Conservation (phyloP, 2,329 filamentous ascomycete genomes). For the Calonectria pauciramosa region DNA sequence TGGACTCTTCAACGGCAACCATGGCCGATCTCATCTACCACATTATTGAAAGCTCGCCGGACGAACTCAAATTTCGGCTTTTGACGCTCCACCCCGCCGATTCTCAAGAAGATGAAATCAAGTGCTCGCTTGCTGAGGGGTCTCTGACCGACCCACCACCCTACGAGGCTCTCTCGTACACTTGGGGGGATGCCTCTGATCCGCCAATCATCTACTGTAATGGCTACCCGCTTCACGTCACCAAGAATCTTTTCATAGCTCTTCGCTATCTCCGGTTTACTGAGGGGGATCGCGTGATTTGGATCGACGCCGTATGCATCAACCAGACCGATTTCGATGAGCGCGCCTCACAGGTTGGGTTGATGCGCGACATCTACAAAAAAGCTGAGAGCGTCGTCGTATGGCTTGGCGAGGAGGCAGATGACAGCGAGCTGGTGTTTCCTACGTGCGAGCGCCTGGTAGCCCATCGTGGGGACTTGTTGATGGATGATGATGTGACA, state of each 20-base stretch:
- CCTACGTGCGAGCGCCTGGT: background rate
- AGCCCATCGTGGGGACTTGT: background rate
- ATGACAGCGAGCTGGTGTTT: background rate
- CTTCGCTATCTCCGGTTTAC: background rate
- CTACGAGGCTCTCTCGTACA: background rate
- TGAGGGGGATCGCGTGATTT: background rate
- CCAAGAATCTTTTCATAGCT: background rate
- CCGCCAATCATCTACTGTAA: background rate
- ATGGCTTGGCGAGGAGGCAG: background rate
- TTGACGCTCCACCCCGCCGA: background rate
- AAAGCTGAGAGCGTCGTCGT: background rate
- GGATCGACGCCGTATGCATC: background rate
- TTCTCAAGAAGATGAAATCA: background rate
- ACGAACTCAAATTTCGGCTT: background rate
- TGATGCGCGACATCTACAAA: background rate
- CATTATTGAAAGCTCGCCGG: background rate
- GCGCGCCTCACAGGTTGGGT: background rate
- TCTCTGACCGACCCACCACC: background rate
- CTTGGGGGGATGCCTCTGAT: background rate
- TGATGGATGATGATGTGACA: background rate
- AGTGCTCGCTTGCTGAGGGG: background rate
- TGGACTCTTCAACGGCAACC: background rate
- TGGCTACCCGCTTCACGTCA: background rate
- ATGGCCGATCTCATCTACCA: background rate
- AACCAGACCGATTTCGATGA: background rate